phyloP scores from a whole-genome alignment of 1,139 yeast species.

The Candida sp. region DNA sequence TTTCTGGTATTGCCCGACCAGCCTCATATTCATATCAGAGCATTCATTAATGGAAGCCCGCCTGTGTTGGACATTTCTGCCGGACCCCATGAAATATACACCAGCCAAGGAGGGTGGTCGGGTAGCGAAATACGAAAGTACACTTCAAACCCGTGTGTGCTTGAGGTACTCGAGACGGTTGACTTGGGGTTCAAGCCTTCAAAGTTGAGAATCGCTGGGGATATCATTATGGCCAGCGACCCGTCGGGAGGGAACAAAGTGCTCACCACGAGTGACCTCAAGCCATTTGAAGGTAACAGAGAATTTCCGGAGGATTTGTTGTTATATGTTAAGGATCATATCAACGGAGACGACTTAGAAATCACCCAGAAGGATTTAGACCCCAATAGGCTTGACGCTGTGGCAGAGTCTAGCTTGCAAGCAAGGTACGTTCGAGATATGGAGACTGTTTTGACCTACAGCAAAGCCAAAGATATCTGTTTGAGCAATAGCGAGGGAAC shows the following conservation, averaged over 20 bases:
- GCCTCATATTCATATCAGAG: conserved; percentile 24
- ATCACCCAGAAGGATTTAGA: neutral
- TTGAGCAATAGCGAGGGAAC: neutral
- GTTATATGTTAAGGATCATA: neutral
- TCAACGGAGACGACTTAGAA: neutral
- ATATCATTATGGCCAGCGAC: neutral
- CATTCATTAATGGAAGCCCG: conserved; percentile 29
- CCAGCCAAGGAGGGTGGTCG: conserved; percentile 44
- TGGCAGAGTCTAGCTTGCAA: neutral
- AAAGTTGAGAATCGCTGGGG: neutral
- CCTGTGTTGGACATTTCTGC: conserved; percentile 36
- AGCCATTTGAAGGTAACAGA: neutral
- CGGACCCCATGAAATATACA: conserved; percentile 18
- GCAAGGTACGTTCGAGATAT: neutral
- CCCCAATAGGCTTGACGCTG: neutral
- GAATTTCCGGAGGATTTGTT: neutral
- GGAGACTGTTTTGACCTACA: neutral
- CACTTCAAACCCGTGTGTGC: neutral
- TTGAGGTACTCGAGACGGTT: neutral
- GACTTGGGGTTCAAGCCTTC: neutral
- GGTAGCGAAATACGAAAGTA: conserved; percentile 36
- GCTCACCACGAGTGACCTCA: neutral
- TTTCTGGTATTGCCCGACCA: conserved; percentile 29
- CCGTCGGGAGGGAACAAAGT: neutral
- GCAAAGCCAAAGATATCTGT: neutral